phyloP scores from a whole-genome alignment of 345 rosid species.

The Euphorbia lathyris region DNA sequence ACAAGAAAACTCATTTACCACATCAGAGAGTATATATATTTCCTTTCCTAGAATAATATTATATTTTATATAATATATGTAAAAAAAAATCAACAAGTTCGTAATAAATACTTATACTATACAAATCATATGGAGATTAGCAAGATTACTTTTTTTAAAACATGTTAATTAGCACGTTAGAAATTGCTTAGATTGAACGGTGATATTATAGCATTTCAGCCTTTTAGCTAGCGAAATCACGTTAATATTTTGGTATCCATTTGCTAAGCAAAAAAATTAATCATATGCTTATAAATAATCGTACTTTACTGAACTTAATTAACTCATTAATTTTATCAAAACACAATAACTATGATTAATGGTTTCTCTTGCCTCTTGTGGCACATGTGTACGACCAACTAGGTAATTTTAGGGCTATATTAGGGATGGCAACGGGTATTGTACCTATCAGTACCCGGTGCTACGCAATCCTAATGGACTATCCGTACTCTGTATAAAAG shows the following conservation, averaged over 20 bases:
- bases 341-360: not conserved
- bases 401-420: no score
- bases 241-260: slow-evolving; percentile 5
- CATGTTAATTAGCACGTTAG: slow-evolving; percentile 35
- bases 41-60: no score
- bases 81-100: no score
- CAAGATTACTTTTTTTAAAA: not conserved
- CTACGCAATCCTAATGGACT: no score
- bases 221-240: not conserved
- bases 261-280: not conserved
- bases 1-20: no score
- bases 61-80: no score
- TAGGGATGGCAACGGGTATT: no score
- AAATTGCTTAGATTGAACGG: slow-evolving; percentile 43
- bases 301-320: not conserved
- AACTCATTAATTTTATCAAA: no score
- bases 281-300: not conserved
- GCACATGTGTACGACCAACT: not conserved
- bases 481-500: no score
- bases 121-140: slow-evolving; percentile 15
- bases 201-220: slow-evolving; percentile 3
- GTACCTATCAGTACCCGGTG: no score
- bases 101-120: no score
- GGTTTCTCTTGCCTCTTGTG: not conserved
- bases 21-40: no score